These are phyloP conservation scores for Thymus mandschuricus DNA, from an alignment of 257 asterid genomes.

Conservation along the genomic window DNA sequence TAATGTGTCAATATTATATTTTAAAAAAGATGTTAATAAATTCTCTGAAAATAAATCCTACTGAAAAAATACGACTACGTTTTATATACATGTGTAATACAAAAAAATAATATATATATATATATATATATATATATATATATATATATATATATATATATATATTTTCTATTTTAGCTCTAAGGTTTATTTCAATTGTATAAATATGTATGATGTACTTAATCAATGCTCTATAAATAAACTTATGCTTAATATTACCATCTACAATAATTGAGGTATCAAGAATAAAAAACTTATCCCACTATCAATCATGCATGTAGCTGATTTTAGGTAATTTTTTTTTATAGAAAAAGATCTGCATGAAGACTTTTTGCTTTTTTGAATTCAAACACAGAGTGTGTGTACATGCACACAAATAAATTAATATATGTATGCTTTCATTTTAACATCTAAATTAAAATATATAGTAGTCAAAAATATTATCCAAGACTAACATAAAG, in stretches of 20 bases:
- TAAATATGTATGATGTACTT: neutral
- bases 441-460: neutral
- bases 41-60: too few relatives aligned
- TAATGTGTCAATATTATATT: too few relatives aligned
- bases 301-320: slow-evolving; percentile 22
- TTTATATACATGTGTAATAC: neutral
- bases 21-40: too few relatives aligned
- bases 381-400: neutral
- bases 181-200: neutral
- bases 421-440: neutral
- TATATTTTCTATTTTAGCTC: neutral
- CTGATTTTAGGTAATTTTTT: slow-evolving; percentile 7
- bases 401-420: neutral
- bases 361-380: slow-evolving; percentile 27
- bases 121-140: neutral
- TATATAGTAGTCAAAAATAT: slow-evolving; percentile 17
- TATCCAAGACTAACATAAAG: slow-evolving; percentile 28
- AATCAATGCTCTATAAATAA: neutral
- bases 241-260: neutral
- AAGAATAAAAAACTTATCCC: slow-evolving; percentile 16
- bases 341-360: slow-evolving; percentile 24
- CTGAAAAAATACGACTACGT: neutral
- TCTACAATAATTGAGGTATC: slow-evolving; percentile 25
- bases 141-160: neutral
- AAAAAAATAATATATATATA: neutral